Conservation (phyloP, 306 rosid genomes). For the Vigna mungo region DNA sequence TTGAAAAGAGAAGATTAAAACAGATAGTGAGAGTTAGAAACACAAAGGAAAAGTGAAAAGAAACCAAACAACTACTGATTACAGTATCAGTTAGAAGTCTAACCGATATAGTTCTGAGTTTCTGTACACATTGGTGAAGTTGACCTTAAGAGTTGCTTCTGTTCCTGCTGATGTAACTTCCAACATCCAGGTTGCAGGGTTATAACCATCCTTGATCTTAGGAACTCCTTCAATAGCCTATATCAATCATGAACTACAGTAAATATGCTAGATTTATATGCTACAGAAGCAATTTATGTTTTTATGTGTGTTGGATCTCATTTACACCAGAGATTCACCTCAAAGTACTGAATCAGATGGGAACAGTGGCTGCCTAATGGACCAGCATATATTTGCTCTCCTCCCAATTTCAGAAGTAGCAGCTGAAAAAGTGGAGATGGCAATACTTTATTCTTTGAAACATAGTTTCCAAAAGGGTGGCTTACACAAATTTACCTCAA, state of each 20-base stretch:
- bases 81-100: constrained; percentile 17
- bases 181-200: constrained; percentile 97
- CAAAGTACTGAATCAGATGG: constrained; percentile 71
- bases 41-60: neutral
- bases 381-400: constrained; percentile 80
- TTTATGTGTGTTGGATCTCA: constrained; percentile 17
- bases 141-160: constrained; percentile 68
- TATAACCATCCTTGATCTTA: constrained; percentile 73
- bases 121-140: constrained; percentile 57
- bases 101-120: constrained; percentile 54
- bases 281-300: neutral
- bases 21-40: constrained; percentile 7
- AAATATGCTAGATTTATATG: neutral
- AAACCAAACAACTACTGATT: neutral
- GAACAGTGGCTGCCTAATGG: constrained; percentile 74
- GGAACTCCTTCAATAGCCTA: constrained; percentile 80
- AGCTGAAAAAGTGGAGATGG: constrained; percentile 57
- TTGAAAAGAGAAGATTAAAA: neutral
- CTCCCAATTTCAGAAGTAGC: constrained; percentile 80
- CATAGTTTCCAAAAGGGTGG: neutral
- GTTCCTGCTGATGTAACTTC: constrained; percentile 80
- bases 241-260: constrained; percentile 16
- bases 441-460: constrained; percentile 14
- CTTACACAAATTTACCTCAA: neutral
- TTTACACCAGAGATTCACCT: constrained; percentile 56